Percentiles rank a stretch among this genome's conserved stretches.
These are phyloP conservation scores for Pistacia integerrima DNA, from an alignment of 345 rosid species.

Conservation along the genomic window DNA sequence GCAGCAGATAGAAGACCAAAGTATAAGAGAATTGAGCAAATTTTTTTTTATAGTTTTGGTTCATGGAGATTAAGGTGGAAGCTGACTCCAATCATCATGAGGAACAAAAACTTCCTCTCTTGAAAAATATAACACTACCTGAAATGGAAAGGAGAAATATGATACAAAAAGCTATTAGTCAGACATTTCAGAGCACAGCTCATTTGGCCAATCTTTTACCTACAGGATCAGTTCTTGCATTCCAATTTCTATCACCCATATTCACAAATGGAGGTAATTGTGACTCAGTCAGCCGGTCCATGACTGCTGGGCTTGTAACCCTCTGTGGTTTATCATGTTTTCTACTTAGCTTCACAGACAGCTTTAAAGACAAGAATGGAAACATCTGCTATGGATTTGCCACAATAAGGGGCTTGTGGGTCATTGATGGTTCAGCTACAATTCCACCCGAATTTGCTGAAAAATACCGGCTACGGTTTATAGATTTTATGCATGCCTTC, in stretches of 20 bases:
- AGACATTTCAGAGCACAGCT: slow-evolving; percentile 88
- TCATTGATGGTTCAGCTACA: slow-evolving; percentile 73
- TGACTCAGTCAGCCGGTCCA: slow-evolving; percentile 52
- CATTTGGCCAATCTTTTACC: slow-evolving; percentile 89
- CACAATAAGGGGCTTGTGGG: slow-evolving; percentile 69
- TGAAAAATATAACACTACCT: slow-evolving; percentile 35
- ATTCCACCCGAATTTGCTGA: slow-evolving; percentile 57
- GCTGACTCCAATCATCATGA: slow-evolving; percentile 13
- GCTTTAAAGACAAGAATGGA: slow-evolving; percentile 74
- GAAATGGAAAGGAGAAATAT: slow-evolving; percentile 44
- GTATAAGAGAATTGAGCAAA: neutral
- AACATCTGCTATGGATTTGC: slow-evolving; percentile 74
- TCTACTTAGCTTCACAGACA: slow-evolving; percentile 76
- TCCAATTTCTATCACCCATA: slow-evolving; percentile 80
- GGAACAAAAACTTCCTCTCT: slow-evolving; percentile 51
- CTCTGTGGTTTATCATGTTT: slow-evolving; percentile 77
- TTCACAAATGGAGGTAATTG: slow-evolving; percentile 79
- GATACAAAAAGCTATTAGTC: slow-evolving; percentile 75
- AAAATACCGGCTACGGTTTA: slow-evolving; percentile 52
- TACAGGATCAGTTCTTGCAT: slow-evolving; percentile 90
- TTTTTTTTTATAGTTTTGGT: neutral
- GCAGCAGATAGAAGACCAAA: neutral
- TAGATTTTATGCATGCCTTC: slow-evolving; percentile 78
- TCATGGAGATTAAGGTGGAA: slow-evolving; percentile 53
- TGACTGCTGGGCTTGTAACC: slow-evolving; percentile 56